Conservation (phyloP, 148 eudicot species). For the Nyssa sinensis region DNA sequence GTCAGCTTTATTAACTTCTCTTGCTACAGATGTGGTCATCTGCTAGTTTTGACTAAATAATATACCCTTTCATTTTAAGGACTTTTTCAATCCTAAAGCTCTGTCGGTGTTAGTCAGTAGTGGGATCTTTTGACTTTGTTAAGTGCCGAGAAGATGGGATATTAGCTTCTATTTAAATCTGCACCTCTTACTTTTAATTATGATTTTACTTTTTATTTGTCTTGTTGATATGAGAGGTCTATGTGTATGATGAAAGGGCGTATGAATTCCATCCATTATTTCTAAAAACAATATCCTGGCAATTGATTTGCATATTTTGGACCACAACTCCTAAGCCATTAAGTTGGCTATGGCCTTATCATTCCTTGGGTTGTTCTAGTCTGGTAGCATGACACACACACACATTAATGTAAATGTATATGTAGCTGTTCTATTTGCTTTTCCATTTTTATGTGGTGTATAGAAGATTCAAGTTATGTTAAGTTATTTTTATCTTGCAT, state of each 20-base stretch:
- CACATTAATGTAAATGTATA: too few species aligned
- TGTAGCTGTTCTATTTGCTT: background rate
- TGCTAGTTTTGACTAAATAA: background rate
- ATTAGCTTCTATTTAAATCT: background rate
- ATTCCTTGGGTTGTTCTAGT: background rate
- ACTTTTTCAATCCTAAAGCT: too few species aligned
- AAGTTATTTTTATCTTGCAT: background rate
- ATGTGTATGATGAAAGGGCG: background rate
- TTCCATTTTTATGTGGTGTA: background rate
- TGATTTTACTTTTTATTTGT: background rate
- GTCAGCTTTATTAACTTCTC: conserved; percentile 29
- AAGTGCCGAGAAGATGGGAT: too few species aligned
- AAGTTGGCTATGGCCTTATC: background rate
- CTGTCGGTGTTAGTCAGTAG: background rate
- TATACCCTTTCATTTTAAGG: background rate
- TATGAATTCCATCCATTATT: background rate
- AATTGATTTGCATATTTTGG: background rate
- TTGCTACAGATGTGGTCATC: conserved; percentile 7
- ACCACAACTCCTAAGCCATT: background rate
- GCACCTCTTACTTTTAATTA: background rate
- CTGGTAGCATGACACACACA: background rate
- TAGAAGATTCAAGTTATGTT: too few species aligned
- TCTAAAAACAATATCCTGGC: background rate
- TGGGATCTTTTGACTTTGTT: conserved; percentile 7
- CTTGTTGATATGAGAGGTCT: background rate